These are phyloP conservation scores for Hydrangea macrophylla DNA, from an alignment of 148 eudicot species.

Conservation along the genomic window DNA sequence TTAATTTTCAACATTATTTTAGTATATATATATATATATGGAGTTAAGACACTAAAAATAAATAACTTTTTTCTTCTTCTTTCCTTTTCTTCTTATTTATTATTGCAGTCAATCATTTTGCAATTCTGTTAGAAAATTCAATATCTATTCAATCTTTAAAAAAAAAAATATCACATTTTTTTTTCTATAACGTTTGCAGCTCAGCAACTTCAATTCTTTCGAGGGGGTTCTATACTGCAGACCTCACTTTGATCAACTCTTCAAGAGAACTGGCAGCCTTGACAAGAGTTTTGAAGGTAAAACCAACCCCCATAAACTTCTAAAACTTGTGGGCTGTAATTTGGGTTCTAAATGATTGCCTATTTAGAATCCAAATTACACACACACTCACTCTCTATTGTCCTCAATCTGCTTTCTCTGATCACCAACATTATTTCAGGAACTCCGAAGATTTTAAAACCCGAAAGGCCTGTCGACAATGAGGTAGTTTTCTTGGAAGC, in stretches of 20 bases:
- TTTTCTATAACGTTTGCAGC: constrained; percentile 46
- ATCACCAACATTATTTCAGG: constrained; percentile 34
- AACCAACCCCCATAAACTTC: no score
- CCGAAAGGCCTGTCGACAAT: constrained; percentile 40
- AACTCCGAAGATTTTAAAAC: constrained; percentile 55
- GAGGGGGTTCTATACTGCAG: constrained; percentile 86
- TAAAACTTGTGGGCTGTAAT: no score
- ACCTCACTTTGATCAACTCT: constrained; percentile 87
- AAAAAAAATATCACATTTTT: no score
- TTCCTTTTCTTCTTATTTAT: no score
- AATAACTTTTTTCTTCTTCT: no score
- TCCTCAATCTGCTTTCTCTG: neutral
- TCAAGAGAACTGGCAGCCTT: constrained; percentile 85
- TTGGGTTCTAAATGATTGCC: neutral
- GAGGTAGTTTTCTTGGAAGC: constrained; percentile 36
- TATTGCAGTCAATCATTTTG: neutral
- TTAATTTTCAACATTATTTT: no score
- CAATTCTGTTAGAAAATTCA: neutral
- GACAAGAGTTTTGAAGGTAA: constrained; percentile 88
- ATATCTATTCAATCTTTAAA: no score
- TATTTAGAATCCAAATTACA: no score
- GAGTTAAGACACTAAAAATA: no score
- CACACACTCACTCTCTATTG: neutral
- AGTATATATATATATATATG: no score
- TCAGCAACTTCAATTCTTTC: constrained; percentile 80